These are phyloP conservation scores for Trypanosoma cruzi DNA, from an alignment of 208 protist species.

Conservation along the genomic window DNA sequence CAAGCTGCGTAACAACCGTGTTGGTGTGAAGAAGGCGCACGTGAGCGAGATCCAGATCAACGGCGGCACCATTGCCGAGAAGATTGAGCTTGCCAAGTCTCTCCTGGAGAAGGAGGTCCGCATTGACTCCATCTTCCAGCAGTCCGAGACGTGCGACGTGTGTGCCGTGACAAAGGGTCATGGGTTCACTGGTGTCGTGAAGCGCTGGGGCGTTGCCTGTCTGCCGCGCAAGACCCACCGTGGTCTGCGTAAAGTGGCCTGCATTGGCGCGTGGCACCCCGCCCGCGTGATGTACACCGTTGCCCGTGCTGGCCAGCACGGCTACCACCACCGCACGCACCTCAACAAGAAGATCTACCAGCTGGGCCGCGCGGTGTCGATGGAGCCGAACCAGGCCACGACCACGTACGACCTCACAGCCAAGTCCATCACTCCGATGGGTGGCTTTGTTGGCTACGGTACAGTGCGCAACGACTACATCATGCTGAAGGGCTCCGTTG, in stretches of 20 bases:
- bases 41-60: slow-evolving; percentile 99
- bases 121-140: slow-evolving; percentile 94
- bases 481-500: slow-evolving; percentile 97
- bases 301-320: slow-evolving; percentile 98
- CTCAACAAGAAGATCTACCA: slow-evolving; percentile 99
- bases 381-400: slow-evolving; percentile 85
- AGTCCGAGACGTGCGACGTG: slow-evolving; percentile 97
- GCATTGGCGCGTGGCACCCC: slow-evolving; percentile 99
- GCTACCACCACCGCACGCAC: slow-evolving; percentile 99
- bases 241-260: slow-evolving; percentile 99
- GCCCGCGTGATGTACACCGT: slow-evolving; percentile 97
- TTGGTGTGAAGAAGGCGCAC: slow-evolving; percentile 98
- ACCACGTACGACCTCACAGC: slow-evolving; percentile 98
- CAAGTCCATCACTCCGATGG: slow-evolving; percentile 99
- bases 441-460: slow-evolving; percentile 99
- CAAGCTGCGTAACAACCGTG: slow-evolving; percentile 97
- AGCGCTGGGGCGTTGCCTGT: slow-evolving; percentile 96
- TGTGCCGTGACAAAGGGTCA: slow-evolving; percentile 98
- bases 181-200: slow-evolving; percentile 98
- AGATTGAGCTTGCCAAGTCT: slow-evolving; percentile 95
- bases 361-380: slow-evolving; percentile 90
- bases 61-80: slow-evolving; percentile 96
- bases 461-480: slow-evolving; percentile 97
- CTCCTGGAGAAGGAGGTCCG: slow-evolving; percentile 98
- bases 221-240: slow-evolving; percentile 99